Base-by-base conservation (phyloP, 352 stramenopile species). In the Phytopythium oedochilum region DNA sequence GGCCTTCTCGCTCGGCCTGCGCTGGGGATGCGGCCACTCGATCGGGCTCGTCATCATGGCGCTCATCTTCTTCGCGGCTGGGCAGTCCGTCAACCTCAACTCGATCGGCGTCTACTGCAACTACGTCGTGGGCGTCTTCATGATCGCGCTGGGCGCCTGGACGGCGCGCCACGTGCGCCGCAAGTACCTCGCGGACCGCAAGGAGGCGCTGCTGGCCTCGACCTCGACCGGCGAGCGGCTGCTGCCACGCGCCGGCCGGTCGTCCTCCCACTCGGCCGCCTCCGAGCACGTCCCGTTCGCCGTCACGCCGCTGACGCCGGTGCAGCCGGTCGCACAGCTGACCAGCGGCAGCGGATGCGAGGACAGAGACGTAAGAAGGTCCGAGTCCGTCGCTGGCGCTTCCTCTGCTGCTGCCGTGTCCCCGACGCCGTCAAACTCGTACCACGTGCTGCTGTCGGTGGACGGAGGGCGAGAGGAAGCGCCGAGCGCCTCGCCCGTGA, bases 21-120 rank as follows among this genome's bases (percentile, higher is more conserved):
- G 86, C 69, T 98, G 90, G 90, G 92, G 92, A 18, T 78, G 90
- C 31, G 90, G 92, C 29, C 91, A 98, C 68, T 92, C 75, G 17
- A 83, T 92, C 23, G 92, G 92, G 2, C 71, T 98, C 25, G 53
- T 98, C 48, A 53, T 91, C 61, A 91, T 93, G 83, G 92, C 69
- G 55, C 65, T 79, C 47, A 83, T 81, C 61, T 96, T 83, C 73
- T 96, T 81, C 73, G 90, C 71, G 11, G 67, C 59, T 26, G 78
- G 67, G 51, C 69, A 66, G 56, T 81, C 62, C 12, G 59, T 77
- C 55, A 62, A 79, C 39, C 64, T 92, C 15, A 53, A 89, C 17
- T 55, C 73, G 2, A 65, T 89, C 26, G 77, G 78, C 28, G 71
- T 66, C 2, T 86, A 88, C 35, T 75, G 72, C 38, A 86, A 93